phyloP scores from a whole-genome alignment of 2,329 filamentous ascomycete species.

The Cladosporium sp. region DNA sequence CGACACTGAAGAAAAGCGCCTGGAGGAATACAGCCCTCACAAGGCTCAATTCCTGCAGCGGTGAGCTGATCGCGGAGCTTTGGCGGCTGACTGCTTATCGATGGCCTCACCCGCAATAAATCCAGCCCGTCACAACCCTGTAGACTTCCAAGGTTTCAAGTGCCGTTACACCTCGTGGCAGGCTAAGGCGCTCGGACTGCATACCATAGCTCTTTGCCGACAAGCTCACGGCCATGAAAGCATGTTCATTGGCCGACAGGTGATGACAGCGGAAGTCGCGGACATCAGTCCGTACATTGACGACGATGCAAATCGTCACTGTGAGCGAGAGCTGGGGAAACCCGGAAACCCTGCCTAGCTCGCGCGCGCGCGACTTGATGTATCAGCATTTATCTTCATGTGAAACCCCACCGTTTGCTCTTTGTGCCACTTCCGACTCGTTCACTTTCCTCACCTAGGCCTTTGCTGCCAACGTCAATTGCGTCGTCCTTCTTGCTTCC shows the following conservation, averaged over 20 bases:
- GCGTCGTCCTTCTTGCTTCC: too few relatives aligned
- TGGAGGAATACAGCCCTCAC: background rate
- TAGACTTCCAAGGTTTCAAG: background rate
- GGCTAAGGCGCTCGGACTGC: background rate
- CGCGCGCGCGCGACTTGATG: background rate
- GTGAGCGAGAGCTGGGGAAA: background rate
- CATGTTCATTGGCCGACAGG: background rate
- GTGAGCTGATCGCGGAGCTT: conserved; percentile 1
- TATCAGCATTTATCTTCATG: background rate
- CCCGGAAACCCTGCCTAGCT: background rate
- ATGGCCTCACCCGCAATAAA: background rate
- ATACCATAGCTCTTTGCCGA: conserved; percentile 1
- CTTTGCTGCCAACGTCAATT: background rate
- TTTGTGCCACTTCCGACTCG: background rate
- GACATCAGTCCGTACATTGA: background rate
- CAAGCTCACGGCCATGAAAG: background rate
- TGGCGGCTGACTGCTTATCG: background rate
- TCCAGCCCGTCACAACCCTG: background rate
- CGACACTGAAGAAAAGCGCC: background rate
- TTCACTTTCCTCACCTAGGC: background rate
- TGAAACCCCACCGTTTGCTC: background rate
- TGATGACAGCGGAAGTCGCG: background rate
- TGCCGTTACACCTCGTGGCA: background rate
- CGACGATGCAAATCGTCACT: background rate
- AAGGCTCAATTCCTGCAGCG: background rate